A percentile compares a stretch with the other conserved stretches of the same genome.
Conservation (phyloP, 2,329 filamentous ascomycete species). For the Ceratocystis papillata region DNA sequence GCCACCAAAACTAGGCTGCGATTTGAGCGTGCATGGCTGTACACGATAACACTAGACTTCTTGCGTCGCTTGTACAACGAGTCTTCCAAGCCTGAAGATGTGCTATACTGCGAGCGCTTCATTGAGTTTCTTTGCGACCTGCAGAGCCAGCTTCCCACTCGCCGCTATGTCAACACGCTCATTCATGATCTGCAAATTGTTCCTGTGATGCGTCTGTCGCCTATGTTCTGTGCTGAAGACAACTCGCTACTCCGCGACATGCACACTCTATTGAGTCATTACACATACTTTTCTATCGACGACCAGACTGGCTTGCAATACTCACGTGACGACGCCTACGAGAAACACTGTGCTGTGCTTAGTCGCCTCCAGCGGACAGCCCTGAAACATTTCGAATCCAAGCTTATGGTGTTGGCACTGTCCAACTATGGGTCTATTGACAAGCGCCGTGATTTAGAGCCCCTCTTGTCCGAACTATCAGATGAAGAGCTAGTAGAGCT, state of each 20-base stretch:
- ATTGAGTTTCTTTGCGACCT: slow-evolving; percentile 82
- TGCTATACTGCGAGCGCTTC: slow-evolving; percentile 85
- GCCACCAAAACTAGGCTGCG: slow-evolving; percentile 64
- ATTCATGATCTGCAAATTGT: slow-evolving; percentile 77
- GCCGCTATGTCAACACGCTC: slow-evolving; percentile 84
- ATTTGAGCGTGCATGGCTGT: slow-evolving; percentile 92
- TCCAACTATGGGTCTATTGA: slow-evolving; percentile 88
- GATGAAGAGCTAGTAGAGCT: slow-evolving; percentile 65
- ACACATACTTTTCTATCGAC: slow-evolving; percentile 78
- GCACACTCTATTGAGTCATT: slow-evolving; percentile 69
- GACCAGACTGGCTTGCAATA: slow-evolving; percentile 77
- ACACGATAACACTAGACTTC: slow-evolving; percentile 74
- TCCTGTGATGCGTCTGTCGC: slow-evolving; percentile 65
- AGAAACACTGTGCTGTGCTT: slow-evolving; percentile 64
- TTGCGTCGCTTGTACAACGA: slow-evolving; percentile 57
- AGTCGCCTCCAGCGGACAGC: slow-evolving; percentile 69
- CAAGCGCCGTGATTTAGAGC: slow-evolving; percentile 64
- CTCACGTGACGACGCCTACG: slow-evolving; percentile 61
- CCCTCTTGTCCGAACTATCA: slow-evolving; percentile 59
- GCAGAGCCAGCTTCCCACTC: slow-evolving; percentile 83
- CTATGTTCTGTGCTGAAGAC: slow-evolving; percentile 61
- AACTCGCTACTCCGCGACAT: slow-evolving; percentile 74
- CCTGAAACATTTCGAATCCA: slow-evolving; percentile 75
- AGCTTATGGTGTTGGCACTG: slow-evolving; percentile 79
- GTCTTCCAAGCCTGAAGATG: slow-evolving; percentile 46